Evolutionary conservation across 768 basidiomycete genomes (phyloP).

Genomic region (Pleurotus giganteus): DNA sequence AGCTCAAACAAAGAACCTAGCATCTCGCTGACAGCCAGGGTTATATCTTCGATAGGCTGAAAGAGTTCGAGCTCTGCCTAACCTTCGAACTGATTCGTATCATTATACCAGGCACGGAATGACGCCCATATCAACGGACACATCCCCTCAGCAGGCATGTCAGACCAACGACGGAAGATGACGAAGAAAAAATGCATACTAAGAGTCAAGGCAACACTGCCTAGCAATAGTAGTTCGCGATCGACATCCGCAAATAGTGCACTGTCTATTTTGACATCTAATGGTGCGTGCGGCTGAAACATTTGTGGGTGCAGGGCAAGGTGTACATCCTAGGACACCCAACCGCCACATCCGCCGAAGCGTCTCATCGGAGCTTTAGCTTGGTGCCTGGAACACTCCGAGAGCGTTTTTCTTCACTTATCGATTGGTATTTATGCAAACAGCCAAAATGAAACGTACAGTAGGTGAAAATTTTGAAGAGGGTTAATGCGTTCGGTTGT

Average conservation of each 20-base stretch:
- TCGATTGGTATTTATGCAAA: no score
- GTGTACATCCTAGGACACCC: neutral
- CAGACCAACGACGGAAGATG: neutral
- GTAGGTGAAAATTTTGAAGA: no score
- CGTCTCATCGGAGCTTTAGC: slow-evolving; percentile 3
- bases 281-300: slow-evolving; percentile 8
- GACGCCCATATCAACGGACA: neutral
- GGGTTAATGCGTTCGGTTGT: no score
- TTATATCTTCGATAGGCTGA: no score
- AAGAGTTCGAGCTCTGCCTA: no score
- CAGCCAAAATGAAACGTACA: no score
- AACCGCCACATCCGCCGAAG: slow-evolving; percentile 7
- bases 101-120: slow-evolving; percentile 1
- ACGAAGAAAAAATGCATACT: slow-evolving; percentile 4
- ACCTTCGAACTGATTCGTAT: neutral
- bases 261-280: slow-evolving; percentile 6
- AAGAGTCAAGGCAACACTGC: slow-evolving; percentile 9
- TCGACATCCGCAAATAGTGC: slow-evolving; percentile 3
- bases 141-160: neutral
- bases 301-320: neutral
- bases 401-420: neutral
- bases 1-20: neutral
- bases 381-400: slow-evolving; percentile 5
- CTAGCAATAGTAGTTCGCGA: neutral
- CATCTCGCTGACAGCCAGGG: no score